Base-by-base conservation (phyloP, 768 basidiomycete genomes). In the Suillus americanus region DNA sequence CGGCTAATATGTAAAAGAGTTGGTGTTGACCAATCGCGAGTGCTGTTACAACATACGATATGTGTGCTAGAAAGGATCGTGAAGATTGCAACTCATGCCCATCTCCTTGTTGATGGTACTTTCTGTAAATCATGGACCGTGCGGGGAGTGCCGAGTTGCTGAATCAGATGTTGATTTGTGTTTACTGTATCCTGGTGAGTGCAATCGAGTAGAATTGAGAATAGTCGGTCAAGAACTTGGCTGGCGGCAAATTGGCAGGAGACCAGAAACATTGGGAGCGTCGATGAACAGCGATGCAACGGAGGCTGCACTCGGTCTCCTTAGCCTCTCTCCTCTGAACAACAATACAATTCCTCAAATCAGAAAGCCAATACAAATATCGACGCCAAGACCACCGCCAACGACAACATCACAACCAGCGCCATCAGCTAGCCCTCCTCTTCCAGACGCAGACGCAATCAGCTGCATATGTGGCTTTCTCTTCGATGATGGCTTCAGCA, bases 401-500 rank as follows among this genome's bases (percentile, higher is more conserved):
- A 61, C 74, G 10, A 23, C 43, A 35, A 61, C 69, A 8, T 66
- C 65, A 61, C 69, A 62, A 30, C 65, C 40, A 28, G 1, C 53
- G 5, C 37, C 62, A 45, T 40, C 62, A 62, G 40, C 20, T 62
- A 64, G 25, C 68, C 72, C 68, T 53, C 46, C 65, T 30, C 75
- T 75, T 41, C 65, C 77, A 35, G 77, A 71, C 66, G 75, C 81
- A 13, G 86, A 88, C 55, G 78, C 79, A 57, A 86, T 89, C 61
- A 79, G 81, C 54, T 95, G 94, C 73, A 90, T 93, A 65, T 95
- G 93, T 74, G 87, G 86, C 7, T 84, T 85, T 65, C 77, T 81
- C 54, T 82, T 86, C 71, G 94, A 94, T 76, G 92, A 94, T 73
- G 93, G 93, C 25, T 92, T 90, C 74, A 89, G 88, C 12, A 91